Conservation (phyloP, 78 protist species). For the Polysphondylium violaceum region DNA sequence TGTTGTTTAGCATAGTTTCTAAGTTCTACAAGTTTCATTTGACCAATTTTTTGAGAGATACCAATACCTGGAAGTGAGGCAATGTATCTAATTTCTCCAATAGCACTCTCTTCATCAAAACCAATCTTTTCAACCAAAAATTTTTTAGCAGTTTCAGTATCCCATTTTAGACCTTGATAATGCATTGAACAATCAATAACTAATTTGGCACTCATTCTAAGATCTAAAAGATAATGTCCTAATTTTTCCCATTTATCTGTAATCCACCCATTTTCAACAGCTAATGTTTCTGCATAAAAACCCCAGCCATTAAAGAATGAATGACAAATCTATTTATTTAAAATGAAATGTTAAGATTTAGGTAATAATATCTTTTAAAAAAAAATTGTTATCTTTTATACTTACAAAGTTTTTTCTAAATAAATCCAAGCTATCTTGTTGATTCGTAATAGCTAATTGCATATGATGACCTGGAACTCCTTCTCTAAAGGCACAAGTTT, state of each 20-base stretch:
- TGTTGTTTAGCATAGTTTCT: slow-evolving; percentile 18
- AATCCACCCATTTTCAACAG: slow-evolving; percentile 37
- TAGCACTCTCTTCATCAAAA: neutral
- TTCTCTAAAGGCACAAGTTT: slow-evolving; percentile 10
- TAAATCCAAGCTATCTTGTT: neutral
- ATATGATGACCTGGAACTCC: slow-evolving; percentile 69
- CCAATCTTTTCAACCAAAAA: slow-evolving; percentile 23
- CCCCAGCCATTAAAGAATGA: slow-evolving; percentile 45
- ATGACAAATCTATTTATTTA: neutral
- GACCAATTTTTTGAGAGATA: slow-evolving; percentile 36
- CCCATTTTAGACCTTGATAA: slow-evolving; percentile 49
- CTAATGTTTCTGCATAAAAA: slow-evolving; percentile 4
- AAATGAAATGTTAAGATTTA: neutral
- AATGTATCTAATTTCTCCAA: neutral
- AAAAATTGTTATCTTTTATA: neutral
- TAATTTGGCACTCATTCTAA: slow-evolving; percentile 12
- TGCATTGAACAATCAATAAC: slow-evolving; percentile 33
- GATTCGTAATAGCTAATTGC: neutral
- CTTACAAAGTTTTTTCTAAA: slow-evolving; percentile 56
- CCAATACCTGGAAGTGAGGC: slow-evolving; percentile 33
- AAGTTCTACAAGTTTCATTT: slow-evolving; percentile 24
- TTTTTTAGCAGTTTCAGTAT: neutral
- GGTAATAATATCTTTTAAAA: neutral
- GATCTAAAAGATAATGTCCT: slow-evolving; percentile 25
- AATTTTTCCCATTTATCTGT: slow-evolving; percentile 16